Conservation (phyloP, 148 eudicot species). For the Fallopia convolvulus region DNA sequence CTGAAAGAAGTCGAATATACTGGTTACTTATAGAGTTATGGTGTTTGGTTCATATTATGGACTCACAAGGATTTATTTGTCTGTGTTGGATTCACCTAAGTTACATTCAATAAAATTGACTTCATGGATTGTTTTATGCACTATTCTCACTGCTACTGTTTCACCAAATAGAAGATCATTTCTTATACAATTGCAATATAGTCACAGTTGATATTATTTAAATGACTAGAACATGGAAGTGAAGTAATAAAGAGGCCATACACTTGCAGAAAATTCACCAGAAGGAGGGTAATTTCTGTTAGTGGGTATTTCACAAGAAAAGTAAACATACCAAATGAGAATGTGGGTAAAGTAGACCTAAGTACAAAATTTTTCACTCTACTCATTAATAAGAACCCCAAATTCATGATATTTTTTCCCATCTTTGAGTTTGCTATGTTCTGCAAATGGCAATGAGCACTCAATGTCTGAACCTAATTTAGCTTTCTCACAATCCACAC, state of each 20-base stretch:
- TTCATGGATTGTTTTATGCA: too few relatives aligned
- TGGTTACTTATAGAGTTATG: background rate
- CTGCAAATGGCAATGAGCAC: slow-evolving; percentile 12
- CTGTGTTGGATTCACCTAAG: background rate
- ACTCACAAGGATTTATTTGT: background rate
- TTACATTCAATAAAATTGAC: too few relatives aligned
- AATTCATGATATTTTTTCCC: slow-evolving; percentile 1
- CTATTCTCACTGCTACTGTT: too few relatives aligned
- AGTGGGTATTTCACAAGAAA: background rate
- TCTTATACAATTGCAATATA: too few relatives aligned
- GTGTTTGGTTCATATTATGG: background rate
- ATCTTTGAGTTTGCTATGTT: slow-evolving; percentile 11
- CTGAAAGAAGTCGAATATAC: background rate
- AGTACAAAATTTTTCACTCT: background rate
- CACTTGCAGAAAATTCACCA: slow-evolving; percentile 3
- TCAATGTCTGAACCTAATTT: slow-evolving; percentile 30
- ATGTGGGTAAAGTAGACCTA: slow-evolving; percentile 1
- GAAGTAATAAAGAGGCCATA: background rate
- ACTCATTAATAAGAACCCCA: background rate
- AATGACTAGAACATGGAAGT: background rate
- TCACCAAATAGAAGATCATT: too few relatives aligned
- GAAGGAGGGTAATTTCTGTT: background rate
- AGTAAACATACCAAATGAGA: background rate
- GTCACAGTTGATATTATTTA: too few relatives aligned
- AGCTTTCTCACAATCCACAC: slow-evolving; percentile 22